Evolutionary conservation across 306 rosid genomes (phyloP), one percentile per base, ranked within the genome.

Genomic region (Cajanus cajan): DNA sequence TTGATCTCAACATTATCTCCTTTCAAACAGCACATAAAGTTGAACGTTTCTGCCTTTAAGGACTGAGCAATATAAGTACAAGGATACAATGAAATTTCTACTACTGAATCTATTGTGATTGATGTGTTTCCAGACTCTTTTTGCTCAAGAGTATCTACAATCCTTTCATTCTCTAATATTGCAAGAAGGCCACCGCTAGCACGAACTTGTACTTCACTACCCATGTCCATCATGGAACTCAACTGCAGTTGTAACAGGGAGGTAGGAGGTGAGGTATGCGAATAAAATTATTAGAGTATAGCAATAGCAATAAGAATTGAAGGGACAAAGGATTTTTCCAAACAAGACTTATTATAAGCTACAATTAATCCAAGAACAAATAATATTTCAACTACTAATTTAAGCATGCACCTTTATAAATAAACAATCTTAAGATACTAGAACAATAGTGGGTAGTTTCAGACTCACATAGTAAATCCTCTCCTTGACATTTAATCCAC

Each of bases 121-220:
- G 97, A 90, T 84, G 88, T 83, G 71, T 85, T 90, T 71, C 97
- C 93, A 41, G 85, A 79, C 78, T 95, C 98, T 81, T 80, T 88
- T 84, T 91, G 92, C 70, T 91, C 94, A 70, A 95, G 90, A 21
- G 94, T 90, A 51, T 90, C 98, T 68, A 95, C 97, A 68, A 91
- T 83, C 79, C 91, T 88, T 77, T 95, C 98, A 82, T 86, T 92
- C 88, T 95, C 98, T 85, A 95, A 82, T 83, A 95, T 92, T 78
- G 98, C 94, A 76, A 95, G 98, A 81, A 95, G 98, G 73, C 98
- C 98, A 54, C 98, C 98, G 63, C 98, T 90, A 44, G 90, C 92
- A 65, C 98, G 98, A 86, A 95, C 92, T 86, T 95, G 97, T 77
- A 95, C 85, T 77, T 95, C 98, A 86, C 91, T 92, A 86, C 87